These are phyloP conservation scores for Coemansia sp. DNA, from an alignment of 192 early-diverging fungal genomes.

Conservation along the genomic window DNA sequence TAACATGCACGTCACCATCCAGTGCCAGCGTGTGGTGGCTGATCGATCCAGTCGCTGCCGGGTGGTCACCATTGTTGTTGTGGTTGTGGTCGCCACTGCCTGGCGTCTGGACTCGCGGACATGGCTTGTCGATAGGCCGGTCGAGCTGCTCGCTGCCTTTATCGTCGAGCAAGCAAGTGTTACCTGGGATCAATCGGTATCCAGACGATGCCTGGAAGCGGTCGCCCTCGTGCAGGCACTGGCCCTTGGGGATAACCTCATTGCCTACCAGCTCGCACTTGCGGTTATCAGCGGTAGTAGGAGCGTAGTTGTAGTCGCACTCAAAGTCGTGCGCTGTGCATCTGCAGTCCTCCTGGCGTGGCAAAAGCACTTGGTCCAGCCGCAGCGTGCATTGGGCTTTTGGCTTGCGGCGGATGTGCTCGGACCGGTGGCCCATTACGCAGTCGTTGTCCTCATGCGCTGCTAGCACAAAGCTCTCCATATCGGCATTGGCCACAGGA, in stretches of 20 bases:
- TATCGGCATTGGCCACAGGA: conserved; percentile 38
- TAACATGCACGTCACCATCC: conserved; percentile 56
- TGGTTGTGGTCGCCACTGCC: conserved; percentile 18
- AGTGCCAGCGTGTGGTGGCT: conserved; percentile 41
- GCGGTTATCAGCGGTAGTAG: conserved; percentile 58
- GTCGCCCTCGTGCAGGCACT: conserved; percentile 63
- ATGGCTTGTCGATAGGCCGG: conserved; percentile 58
- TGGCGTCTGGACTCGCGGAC: conserved; percentile 44
- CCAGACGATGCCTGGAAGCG: conserved; percentile 76
- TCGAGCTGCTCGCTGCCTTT: conserved; percentile 51
- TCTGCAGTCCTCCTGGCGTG: conserved; percentile 63
- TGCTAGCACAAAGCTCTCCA: conserved; percentile 33
- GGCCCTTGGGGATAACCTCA: conserved; percentile 58
- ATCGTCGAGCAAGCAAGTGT: conserved; percentile 62
- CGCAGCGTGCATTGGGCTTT: conserved; percentile 77
- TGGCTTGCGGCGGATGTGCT: conserved; percentile 75
- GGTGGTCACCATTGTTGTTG: conserved; percentile 9
- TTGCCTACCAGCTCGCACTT: conserved; percentile 64
- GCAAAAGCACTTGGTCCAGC: conserved; percentile 59
- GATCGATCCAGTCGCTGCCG: conserved; percentile 8
- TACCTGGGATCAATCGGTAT: conserved; percentile 82
- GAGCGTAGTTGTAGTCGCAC: conserved; percentile 86
- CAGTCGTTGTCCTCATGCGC: conserved; percentile 65
- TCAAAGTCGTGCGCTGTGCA: conserved; percentile 89
- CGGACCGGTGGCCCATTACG: conserved; percentile 74